A percentile compares a stretch with the other conserved stretches of the same genome.
phyloP scores from a whole-genome alignment of 1,284 basidiomycete species.

The Peniophora sp. region DNA sequence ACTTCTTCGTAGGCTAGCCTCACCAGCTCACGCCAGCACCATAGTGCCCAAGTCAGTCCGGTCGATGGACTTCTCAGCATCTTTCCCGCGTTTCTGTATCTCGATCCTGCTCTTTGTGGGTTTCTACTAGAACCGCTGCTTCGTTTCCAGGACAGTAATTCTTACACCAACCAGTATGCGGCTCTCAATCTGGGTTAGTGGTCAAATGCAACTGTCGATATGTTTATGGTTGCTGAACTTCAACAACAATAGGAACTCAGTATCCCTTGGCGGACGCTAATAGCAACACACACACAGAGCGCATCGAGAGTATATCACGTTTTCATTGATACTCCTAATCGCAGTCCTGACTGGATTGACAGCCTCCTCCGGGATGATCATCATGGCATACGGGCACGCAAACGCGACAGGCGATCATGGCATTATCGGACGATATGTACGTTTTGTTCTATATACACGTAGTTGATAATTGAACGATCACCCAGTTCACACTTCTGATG shows the following conservation, averaged over 20 bases:
- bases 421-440: conserved; percentile 1
- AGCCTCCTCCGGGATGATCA: conserved; percentile 2
- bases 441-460: not conserved
- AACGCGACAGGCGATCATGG: not conserved
- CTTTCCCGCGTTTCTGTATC: conserved; percentile 8
- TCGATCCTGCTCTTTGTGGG: conserved; percentile 4
- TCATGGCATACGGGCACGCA: conserved; percentile 7
- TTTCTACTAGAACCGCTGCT: conserved; percentile 7
- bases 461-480: not conserved
- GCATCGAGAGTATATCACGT: too few relatives aligned
- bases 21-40: not conserved
- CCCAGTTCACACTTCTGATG: conserved; percentile 1
- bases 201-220: too few relatives aligned
- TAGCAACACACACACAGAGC: too few relatives aligned
- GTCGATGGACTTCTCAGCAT: conserved; percentile 5
- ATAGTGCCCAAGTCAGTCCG: conserved; percentile 4
- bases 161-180: conserved; percentile 1
- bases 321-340: too few relatives aligned
- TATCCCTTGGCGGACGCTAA: too few relatives aligned
- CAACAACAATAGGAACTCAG: too few relatives aligned
- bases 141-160: conserved; percentile 2
- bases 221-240: too few relatives aligned
- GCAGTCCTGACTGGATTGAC: too few relatives aligned
- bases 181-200: conserved; percentile 4
- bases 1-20: not conserved